Percentiles rank a stretch among this genome's conserved stretches.
Conservation (phyloP, 1,139 yeast species). For the Diutina neorugosa region DNA sequence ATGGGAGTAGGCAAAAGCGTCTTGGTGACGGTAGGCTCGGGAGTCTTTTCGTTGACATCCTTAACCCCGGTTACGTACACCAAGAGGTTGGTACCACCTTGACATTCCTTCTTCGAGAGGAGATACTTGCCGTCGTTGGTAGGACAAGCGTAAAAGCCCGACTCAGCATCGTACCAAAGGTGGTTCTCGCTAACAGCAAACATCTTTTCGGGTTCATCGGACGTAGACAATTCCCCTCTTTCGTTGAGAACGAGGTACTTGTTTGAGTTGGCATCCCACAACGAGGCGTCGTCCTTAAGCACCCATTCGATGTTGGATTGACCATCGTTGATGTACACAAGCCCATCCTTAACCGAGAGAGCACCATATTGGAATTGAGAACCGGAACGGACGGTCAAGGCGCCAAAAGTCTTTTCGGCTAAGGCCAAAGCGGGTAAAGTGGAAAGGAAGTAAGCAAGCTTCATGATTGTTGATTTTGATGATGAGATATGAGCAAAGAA, state of each 20-base stretch:
- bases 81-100: not conserved
- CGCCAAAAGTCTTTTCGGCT: constrained; percentile 13
- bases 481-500: too few species aligned
- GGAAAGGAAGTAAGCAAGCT: constrained; percentile 8
- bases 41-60: not conserved
- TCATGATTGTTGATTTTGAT: not conserved
- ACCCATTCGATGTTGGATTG: not conserved
- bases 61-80: not conserved
- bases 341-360: not conserved
- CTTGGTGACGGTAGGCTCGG: not conserved
- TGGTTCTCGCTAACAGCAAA: not conserved
- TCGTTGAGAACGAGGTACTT: not conserved
- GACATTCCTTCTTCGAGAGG: not conserved
- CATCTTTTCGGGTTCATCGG: not conserved
- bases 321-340: not conserved
- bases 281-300: constrained; percentile 3
- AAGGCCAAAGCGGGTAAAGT: constrained; percentile 13
- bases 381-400: constrained; percentile 16
- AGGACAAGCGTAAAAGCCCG: not conserved
- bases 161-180: not conserved
- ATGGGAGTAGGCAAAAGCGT: not conserved
- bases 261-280: not conserved
- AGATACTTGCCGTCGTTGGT: not conserved
- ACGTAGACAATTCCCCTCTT: not conserved
- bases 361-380: constrained; percentile 7